Percentiles rank a stretch among this genome's conserved stretches.
phyloP scores from a whole-genome alignment of 2,329 filamentous ascomycete species.

The Dactylellina sp. region DNA sequence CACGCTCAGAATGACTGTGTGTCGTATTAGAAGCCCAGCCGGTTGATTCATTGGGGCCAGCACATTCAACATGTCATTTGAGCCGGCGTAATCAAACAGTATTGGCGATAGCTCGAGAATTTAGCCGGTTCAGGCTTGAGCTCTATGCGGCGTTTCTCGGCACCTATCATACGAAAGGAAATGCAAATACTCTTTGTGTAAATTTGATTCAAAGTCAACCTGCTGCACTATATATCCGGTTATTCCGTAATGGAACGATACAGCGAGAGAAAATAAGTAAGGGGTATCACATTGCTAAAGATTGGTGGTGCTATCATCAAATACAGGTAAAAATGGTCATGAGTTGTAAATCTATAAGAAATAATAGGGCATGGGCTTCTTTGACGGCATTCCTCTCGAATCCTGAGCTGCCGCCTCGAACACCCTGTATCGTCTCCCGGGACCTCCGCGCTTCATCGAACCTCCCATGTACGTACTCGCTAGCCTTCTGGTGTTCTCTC shows the following conservation, averaged over 20 bases:
- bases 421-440: constrained; percentile 89
- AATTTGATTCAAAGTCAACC: background rate
- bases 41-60: too few relatives aligned
- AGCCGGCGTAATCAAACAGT: too few relatives aligned
- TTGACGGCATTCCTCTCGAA: constrained; percentile 95
- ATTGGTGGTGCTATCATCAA: constrained; percentile 21
- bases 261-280: constrained; percentile 1
- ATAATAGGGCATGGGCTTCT: constrained; percentile 97
- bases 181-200: constrained; percentile 26
- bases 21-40: too few relatives aligned
- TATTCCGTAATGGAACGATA: background rate
- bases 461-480: constrained; percentile 65
- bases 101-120: too few relatives aligned
- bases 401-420: constrained; percentile 98
- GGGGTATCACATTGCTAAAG: constrained; percentile 53
- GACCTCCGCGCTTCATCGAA: constrained; percentile 70
- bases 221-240: constrained; percentile 22
- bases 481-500: constrained; percentile 63
- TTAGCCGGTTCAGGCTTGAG: too few relatives aligned
- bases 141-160: too few relatives aligned
- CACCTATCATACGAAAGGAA: constrained; percentile 26
- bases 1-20: background rate
- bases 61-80: too few relatives aligned
- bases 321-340: constrained; percentile 21
- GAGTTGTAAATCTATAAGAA: constrained; percentile 70